Conservation (phyloP, 2,329 filamentous ascomycete genomes). For the Fusarium graminum region DNA sequence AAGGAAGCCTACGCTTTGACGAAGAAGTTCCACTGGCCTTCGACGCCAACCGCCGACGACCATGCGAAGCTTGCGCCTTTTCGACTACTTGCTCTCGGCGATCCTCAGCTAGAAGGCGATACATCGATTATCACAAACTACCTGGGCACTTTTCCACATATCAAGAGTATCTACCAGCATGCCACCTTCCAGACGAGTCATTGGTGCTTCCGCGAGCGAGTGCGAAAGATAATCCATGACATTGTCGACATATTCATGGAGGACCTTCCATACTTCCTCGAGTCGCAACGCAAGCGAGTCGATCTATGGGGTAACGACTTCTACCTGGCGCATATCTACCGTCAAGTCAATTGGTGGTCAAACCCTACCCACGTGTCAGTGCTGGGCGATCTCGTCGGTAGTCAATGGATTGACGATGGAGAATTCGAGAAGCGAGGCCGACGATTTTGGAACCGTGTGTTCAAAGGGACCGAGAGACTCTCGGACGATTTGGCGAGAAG, state of each 20-base stretch:
- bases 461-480: constrained; percentile 76
- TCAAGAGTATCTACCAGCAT: constrained; percentile 61
- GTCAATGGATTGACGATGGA: constrained; percentile 90
- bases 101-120: constrained; percentile 94
- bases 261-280: constrained; percentile 76
- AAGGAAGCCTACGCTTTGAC: constrained; percentile 54
- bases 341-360: constrained; percentile 85
- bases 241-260: constrained; percentile 71
- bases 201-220: constrained; percentile 63
- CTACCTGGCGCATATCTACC: constrained; percentile 93
- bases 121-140: constrained; percentile 78
- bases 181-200: constrained; percentile 62
- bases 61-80: constrained; percentile 73
- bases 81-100: constrained; percentile 86
- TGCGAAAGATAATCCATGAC: constrained; percentile 69
- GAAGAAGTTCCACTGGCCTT: constrained; percentile 59
- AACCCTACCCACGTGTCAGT: constrained; percentile 88
- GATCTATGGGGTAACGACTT: constrained; percentile 95
- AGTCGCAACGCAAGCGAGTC: constrained; percentile 80
- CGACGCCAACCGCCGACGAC: constrained; percentile 41
- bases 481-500: constrained; percentile 65
- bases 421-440: constrained; percentile 82
- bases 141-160: constrained; percentile 66
- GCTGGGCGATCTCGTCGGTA: constrained; percentile 90
- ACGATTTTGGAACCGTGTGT: constrained; percentile 85